Conservation (phyloP, 2,329 filamentous ascomycete species). For the Lecanicillium sp. region DNA sequence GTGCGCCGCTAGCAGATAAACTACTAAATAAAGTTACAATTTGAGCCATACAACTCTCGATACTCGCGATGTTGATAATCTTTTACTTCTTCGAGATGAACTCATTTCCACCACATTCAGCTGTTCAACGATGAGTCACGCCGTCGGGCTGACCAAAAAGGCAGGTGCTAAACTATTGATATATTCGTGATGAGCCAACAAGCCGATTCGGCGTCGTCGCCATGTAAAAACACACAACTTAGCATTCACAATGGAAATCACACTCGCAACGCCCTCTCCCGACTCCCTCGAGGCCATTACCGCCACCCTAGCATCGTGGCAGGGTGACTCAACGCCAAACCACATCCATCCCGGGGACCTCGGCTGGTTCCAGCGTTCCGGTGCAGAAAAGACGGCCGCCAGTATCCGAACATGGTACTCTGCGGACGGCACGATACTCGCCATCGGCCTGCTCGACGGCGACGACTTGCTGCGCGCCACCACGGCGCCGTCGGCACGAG, state of each 20-base stretch:
- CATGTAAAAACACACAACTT: no score
- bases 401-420: background rate
- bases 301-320: background rate
- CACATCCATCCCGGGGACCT: background rate
- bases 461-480: background rate
- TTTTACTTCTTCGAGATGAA: no score
- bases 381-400: background rate
- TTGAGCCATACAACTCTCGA: no score
- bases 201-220: no score
- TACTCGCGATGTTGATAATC: no score
- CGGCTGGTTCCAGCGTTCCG: background rate
- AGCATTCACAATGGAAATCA: background rate
- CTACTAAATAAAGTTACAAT: no score
- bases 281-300: background rate
- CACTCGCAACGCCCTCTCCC: background rate
- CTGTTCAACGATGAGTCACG: no score
- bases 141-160: no score
- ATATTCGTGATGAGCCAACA: no score
- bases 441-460: background rate
- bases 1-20: no score
- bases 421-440: background rate
- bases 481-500: background rate
- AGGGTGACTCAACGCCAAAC: background rate
- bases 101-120: no score
- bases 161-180: no score